Percentiles rank a stretch among this genome's conserved stretches.
Evolutionary conservation across 345 rosid genomes (phyloP).

Genomic region (Boechera retrofracta): DNA sequence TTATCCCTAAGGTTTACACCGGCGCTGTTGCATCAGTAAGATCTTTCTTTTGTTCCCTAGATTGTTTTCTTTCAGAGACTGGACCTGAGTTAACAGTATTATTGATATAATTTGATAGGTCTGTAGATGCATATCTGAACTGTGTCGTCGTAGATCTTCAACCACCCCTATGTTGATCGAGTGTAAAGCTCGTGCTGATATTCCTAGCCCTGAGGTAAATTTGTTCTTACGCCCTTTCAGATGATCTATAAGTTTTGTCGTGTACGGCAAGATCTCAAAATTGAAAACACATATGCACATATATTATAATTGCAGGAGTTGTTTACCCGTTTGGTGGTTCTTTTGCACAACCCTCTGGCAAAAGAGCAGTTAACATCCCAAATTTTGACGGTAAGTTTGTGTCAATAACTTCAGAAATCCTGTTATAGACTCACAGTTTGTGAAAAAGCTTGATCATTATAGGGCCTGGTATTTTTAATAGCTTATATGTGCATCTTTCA

Average conservation of each 20-base stretch:
- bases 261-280: constrained; percentile 30
- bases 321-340: constrained; percentile 93
- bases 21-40: constrained; percentile 85
- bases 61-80: constrained; percentile 8
- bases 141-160: constrained; percentile 69
- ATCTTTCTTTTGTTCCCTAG: constrained; percentile 24
- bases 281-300: constrained; percentile 13
- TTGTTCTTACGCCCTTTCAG: constrained; percentile 28
- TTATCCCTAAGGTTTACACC: constrained; percentile 71
- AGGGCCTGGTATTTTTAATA: constrained; percentile 5
- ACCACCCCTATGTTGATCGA: constrained; percentile 69
- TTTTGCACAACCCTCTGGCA: constrained; percentile 91
- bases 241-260: constrained; percentile 22
- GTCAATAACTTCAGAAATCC: constrained; percentile 16
- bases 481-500: constrained; percentile 31
- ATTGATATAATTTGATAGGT: constrained; percentile 59
- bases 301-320: constrained; percentile 64
- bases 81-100: constrained; percentile 10
- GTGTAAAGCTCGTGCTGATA: constrained; percentile 80
- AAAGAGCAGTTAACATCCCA: constrained; percentile 89
- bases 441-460: constrained; percentile 21
- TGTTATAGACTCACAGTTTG: constrained; percentile 19
- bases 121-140: constrained; percentile 95
- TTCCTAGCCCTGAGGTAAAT: constrained; percentile 86
- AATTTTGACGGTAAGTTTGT: constrained; percentile 75